Evolutionary conservation across 1,284 basidiomycete genomes (phyloP), one percentile per base, ranked within the genome.

Genomic region (Sutorius eximius): DNA sequence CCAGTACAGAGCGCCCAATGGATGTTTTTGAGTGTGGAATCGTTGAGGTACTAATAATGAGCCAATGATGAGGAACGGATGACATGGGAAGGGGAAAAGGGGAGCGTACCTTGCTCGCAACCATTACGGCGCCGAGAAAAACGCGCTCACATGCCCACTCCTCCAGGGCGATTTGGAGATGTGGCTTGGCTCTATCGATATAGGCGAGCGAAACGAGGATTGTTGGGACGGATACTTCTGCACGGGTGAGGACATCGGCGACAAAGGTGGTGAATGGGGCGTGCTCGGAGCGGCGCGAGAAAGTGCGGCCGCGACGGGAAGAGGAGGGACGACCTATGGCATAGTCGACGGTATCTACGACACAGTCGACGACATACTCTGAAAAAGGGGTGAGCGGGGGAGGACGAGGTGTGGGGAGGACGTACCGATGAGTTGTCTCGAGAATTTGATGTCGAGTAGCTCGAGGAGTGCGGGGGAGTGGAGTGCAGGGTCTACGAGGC

Each of bases 141-240:
- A 89, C 86, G 53, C 86, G 81, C 69, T 89, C 87, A 47, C 84
- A 77, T n/a, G 87, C 86, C 86, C 87, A 89, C 62, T 89, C 83
- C 67, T 87, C 86, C 59, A 87, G 73, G 13, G 86, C 86, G 59
- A 89, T 89, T 64, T 86, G 83, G 41, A 89, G 76, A 70, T 89
- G 85, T 8, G 85, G 84, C 61, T 82, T 83, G 2, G 87, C 86
- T 53, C 87, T 73, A 71, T 85, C 76, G 64, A 89, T 82, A 69
- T 89, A 89, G 65, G 83, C 84, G 44, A 89, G 81, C 12, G 86
- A 70, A 22, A 81, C 81, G 44, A 89, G 75, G 62, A 89, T 68
- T 49, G 81, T 81, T 27, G 86, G 78, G 52, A 83, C 78, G 57
- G 80, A 79, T 59, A 89, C 79, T 68, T 89, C 86, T 22, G 87